These are phyloP conservation scores for Colletotrichum endophyticum DNA, from an alignment of 2,329 filamentous ascomycete genomes.

Conservation along the genomic window DNA sequence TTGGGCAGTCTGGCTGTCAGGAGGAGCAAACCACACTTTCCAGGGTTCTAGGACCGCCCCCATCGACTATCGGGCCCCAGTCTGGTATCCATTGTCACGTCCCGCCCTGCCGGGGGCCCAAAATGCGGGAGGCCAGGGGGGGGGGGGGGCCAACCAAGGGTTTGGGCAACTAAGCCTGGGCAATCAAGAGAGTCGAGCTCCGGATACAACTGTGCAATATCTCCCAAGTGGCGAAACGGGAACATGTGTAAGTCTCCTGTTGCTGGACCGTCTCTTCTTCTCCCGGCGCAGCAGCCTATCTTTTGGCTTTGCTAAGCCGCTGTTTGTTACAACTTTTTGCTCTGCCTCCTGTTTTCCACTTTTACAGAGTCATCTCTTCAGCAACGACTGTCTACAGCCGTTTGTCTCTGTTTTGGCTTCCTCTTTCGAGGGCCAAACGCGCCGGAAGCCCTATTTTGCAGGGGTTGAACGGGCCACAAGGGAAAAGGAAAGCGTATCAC, in stretches of 20 bases:
- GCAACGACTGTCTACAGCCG: background rate
- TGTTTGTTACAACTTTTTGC: background rate
- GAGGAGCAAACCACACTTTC: conserved; percentile 6
- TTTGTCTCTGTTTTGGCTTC: background rate
- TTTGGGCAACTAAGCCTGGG: background rate
- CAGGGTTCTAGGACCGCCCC: background rate
- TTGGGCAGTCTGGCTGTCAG: background rate
- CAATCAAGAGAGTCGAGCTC: background rate
- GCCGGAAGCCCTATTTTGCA: conserved; percentile 14
- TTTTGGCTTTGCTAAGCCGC: background rate
- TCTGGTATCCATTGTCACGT: background rate
- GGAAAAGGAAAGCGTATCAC: conserved; percentile 6
- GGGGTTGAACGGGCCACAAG: background rate
- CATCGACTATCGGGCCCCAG: background rate
- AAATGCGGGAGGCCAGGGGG: conserved; percentile 16
- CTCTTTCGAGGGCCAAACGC: conserved; percentile 5
- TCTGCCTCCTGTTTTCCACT: background rate
- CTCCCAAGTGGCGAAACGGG: background rate
- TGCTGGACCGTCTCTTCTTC: background rate
- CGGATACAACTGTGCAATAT: background rate
- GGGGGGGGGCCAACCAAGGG: background rate
- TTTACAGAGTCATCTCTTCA: background rate
- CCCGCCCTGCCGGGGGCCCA: conserved; percentile 4
- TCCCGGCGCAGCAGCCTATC: background rate
- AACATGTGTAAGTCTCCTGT: conserved; percentile 19